Base-by-base conservation (phyloP, 2,329 filamentous ascomycete species). In the Aspergillus amoenus region DNA sequence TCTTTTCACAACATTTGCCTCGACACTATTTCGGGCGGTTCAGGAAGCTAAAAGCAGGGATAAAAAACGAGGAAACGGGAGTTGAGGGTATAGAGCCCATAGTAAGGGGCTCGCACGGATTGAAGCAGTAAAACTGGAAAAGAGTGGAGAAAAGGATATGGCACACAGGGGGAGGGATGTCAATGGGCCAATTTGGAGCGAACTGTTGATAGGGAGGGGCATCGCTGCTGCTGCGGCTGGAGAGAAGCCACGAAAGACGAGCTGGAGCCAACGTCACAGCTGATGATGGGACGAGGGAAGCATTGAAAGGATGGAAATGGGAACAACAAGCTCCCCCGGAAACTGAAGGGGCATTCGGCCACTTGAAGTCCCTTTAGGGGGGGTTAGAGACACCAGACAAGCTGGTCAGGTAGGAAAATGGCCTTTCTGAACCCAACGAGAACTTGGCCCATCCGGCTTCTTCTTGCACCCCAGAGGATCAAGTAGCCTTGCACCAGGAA, bases 41-140 rank as follows among this genome's bases (percentile, higher is more conserved):
- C 32, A 21, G 24, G 39, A 17, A 34, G 15, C 8, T 11, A 8
- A 18, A 27, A 17, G 17, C 13, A 22, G 30, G 27, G 13, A n/a
- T 52, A 24, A 41, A 32, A 41, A 18, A 50, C 12, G 30, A 44
- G 30, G 24, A 22, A 37, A 57, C 56, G 21, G 47, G 56, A 48
- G 15, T 39, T 60, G 44, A 41, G 34, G 53, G 41, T 50, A 51
- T 42, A 49, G 48, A 59, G 40, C 46, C 44, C 32, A 55, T 40
- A 57, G 32, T 57, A 13, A 43, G 42, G 56, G 53, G 45, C 46
- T 49, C 57, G 46, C 58, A 57, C 53, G 42, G 48, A 57, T 55
- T 30, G 44, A 41, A 24, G 32, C 27, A 47, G 17, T 42, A 56
- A 34, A 24, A 24, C 24, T 49, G 15, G 54, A 27, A 39, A 56